Base-by-base conservation (phyloP, 2,329 filamentous ascomycete species). In the Rhexocercosporidium sp. region DNA sequence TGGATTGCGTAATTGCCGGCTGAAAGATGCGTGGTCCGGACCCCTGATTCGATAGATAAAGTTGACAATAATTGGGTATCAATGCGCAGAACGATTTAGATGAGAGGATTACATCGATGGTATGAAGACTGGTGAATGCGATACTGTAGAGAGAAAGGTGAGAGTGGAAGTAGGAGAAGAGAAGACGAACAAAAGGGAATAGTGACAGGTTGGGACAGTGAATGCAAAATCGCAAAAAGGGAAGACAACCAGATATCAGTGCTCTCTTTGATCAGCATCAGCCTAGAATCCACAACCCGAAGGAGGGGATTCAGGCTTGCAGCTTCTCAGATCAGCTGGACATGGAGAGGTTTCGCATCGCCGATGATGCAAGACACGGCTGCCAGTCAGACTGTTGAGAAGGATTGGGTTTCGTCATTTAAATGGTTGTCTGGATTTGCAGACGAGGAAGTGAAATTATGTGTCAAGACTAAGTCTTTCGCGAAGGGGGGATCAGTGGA, bases 191-290 rank as follows among this genome's bases (percentile, higher is more conserved):
- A 16, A 16, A 18, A 2, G 41, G 41, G 8, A n/a, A 44, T n/a
- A n/a, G 41, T 18, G 41, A 44, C 3, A 18, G n/a, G 18, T 16
- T 44, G 41, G 14, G 41, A 44, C 41, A 44, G 8, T 18, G 14
- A 9, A 44, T n/a, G 5, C 7, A 20, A 14, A 44, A 44, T n/a
- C 3, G 8, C n/a, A 14, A 39, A 14, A 5, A 46, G 22, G 25
- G 59, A n/a, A 59, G 46, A 39, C n/a, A 46, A 67, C 29, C 44
- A 61, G 68, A 66, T 71, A 71, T 76, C 75, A 73, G 75, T 72
- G 75, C 75, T 76, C 75, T 76, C 75, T 76, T 76, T 76, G 66
- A 65, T 75, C 74, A 72, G 71, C 75, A 75, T 73, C 29, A 71
- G 67, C 62, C 54, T 46, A 12, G 41, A 47, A 20, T 64, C 62